Evolutionary conservation across 2,329 filamentous ascomycete genomes (phyloP).

Genomic region (Camillea tinctor): DNA sequence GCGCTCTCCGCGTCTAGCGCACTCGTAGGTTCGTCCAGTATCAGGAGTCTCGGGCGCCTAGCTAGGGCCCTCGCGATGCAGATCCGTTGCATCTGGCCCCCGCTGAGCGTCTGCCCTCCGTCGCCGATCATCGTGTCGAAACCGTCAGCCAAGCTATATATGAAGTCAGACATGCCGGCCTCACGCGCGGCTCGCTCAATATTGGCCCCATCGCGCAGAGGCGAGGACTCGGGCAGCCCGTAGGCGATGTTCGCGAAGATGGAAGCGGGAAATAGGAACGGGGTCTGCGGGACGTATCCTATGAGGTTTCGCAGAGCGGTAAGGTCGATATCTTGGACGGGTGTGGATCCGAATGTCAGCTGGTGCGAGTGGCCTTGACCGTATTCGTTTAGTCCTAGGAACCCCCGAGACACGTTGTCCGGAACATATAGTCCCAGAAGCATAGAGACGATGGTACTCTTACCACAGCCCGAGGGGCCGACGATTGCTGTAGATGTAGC

Average conservation of each 20-base stretch:
- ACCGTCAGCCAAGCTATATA: slow-evolving; percentile 66
- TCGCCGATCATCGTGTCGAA: slow-evolving; percentile 76
- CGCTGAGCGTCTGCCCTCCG: slow-evolving; percentile 70
- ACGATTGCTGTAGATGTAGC: slow-evolving; percentile 75
- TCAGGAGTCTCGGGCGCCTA: slow-evolving; percentile 66
- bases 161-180: slow-evolving; percentile 74
- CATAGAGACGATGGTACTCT: slow-evolving; percentile 77
- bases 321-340: slow-evolving; percentile 60
- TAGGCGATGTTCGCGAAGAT: slow-evolving; percentile 83
- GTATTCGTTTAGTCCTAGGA: background rate
- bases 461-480: slow-evolving; percentile 84
- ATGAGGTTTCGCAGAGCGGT: slow-evolving; percentile 58
- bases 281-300: slow-evolving; percentile 67
- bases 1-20: slow-evolving; percentile 72
- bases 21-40: slow-evolving; percentile 86
- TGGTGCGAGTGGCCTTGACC: slow-evolving; percentile 26
- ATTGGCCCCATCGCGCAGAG: slow-evolving; percentile 43
- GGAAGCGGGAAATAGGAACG: slow-evolving; percentile 74
- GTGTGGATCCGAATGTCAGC: slow-evolving; percentile 57
- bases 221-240: slow-evolving; percentile 59
- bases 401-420: slow-evolving; percentile 5
- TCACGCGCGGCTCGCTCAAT: slow-evolving; percentile 53
- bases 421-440: slow-evolving; percentile 69
- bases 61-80: slow-evolving; percentile 78
- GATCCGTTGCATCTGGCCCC: slow-evolving; percentile 80